phyloP scores from a whole-genome alignment of 1,139 yeast genomes.

The Candida glucosophila region DNA sequence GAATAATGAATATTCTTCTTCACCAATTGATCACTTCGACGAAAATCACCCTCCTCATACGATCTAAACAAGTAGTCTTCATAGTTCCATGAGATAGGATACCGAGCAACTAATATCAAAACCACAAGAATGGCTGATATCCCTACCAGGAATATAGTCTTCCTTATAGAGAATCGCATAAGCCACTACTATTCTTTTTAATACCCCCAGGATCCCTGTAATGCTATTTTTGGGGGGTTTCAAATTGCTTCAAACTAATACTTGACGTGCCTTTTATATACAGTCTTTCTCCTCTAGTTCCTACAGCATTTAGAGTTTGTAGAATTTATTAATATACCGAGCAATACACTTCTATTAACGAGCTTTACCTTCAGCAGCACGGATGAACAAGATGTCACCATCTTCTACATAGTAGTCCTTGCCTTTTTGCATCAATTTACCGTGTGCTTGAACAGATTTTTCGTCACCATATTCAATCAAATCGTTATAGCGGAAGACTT shows the following conservation, averaged over 20 bases:
- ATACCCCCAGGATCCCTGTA: too few relatives aligned
- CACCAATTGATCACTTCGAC: conserved; percentile 22
- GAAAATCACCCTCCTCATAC: conserved; percentile 91
- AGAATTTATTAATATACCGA: conserved; percentile 93
- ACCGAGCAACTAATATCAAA: too few relatives aligned
- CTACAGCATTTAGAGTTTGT: too few relatives aligned
- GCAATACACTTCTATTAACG: conserved; percentile 22
- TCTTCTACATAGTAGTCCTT: conserved; percentile 83
- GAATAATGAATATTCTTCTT: conserved; percentile 19
- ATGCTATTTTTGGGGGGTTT: too few relatives aligned
- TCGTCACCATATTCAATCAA: conserved; percentile 81
- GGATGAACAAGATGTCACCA: conserved; percentile 85
- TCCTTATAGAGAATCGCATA: too few relatives aligned
- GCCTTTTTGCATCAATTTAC: conserved; percentile 91
- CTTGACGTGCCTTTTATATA: too few relatives aligned
- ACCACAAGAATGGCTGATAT: too few relatives aligned
- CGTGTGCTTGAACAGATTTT: conserved; percentile 80
- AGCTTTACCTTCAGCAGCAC: conserved; percentile 94
- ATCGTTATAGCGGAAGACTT: conserved; percentile 39
- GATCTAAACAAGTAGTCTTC: conserved; percentile 89
- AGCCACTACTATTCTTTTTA: too few relatives aligned
- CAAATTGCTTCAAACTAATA: too few relatives aligned
- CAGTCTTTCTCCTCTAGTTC: too few relatives aligned
- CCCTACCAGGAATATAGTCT: too few relatives aligned
- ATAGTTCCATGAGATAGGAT: too few relatives aligned